These are phyloP conservation scores for Blastocystis sp. DNA, from an alignment of 352 stramenopile genomes.

Conservation along the genomic window DNA sequence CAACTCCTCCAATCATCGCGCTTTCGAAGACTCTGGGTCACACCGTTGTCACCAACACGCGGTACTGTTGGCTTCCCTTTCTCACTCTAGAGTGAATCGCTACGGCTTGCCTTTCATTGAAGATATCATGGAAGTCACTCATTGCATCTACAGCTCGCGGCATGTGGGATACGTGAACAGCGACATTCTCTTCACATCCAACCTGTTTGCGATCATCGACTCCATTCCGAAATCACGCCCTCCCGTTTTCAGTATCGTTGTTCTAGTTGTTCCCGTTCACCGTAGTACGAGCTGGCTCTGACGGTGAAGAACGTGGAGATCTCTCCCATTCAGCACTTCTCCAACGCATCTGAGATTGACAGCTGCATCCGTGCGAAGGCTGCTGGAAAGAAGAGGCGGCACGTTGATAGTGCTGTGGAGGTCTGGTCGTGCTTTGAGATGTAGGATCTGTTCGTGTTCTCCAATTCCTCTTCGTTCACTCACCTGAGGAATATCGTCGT, in stretches of 20 bases:
- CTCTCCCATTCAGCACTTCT: background rate
- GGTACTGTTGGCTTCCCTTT: background rate
- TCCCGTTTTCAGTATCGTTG: background rate
- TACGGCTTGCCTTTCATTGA: constrained; percentile 33
- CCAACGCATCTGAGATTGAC: background rate
- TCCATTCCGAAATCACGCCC: background rate
- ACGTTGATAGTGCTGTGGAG: constrained; percentile 8
- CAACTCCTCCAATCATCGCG: background rate
- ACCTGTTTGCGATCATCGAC: background rate
- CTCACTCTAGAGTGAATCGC: constrained; percentile 5
- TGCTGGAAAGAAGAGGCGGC: background rate
- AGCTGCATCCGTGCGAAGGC: background rate
- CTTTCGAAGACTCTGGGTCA: constrained; percentile 11
- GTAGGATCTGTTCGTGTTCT: constrained; percentile 62
- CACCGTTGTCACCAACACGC: constrained; percentile 35
- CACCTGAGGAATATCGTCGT: constrained; percentile 24
- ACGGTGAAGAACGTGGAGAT: constrained; percentile 25
- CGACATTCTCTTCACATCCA: constrained; percentile 33
- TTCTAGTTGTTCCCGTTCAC: background rate
- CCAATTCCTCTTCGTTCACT: background rate
- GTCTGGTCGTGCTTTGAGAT: background rate
- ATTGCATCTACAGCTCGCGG: background rate
- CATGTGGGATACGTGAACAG: constrained; percentile 43
- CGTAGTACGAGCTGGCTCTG: constrained; percentile 39
- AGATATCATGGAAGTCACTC: constrained; percentile 38